Evolutionary conservation across 139 green algal species (phyloP), one percentile per base, ranked within the genome.

Genomic region (Edaphochlamys debaryana): DNA sequence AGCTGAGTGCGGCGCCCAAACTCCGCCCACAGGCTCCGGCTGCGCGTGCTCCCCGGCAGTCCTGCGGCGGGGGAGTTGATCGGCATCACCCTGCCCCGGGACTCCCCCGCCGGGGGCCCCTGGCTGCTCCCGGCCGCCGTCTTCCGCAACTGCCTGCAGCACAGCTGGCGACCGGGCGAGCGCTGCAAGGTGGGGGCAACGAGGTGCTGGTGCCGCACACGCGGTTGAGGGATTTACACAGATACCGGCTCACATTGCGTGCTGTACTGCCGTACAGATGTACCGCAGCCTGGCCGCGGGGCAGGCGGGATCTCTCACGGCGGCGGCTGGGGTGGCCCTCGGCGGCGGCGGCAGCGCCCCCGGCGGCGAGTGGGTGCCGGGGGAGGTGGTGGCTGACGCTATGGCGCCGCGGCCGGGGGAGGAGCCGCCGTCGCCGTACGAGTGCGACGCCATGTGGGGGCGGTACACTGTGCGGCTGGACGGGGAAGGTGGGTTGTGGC

Each of bases 401-500:
- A 22, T 78, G 36, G 15, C 48, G n/a, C 71, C 52, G 8, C 23
- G 22, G 30, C 34, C 66, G 34, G 48, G 52, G 52, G 17, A 25
- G 36, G 34, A 52, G n/a, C 36, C 27, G 9, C 6, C 3, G n/a
- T n/a, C n/a, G 1, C 40, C 36, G 7, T 37, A 79, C 52, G 36
- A 56, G 37, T 15, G 11, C 9, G 36, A 32, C 23, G 72, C 29
- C 36, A 37, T 79, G 52, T 79, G 72, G 72, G 36, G 68, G 72
- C 72, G 72, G 23, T 79, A 69, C 72, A 7, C 22, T 4, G 72
- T 79, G 41, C n/a, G 17, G 25, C 66, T 58, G 72, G 52, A 79
- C 13, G 72, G 54, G 6, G 72, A 68, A 27, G 72, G 72, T 79
- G 54, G 50, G 70, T n/a, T n/a, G n/a, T n/a, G n/a, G n/a, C n/a